phyloP scores from a whole-genome alignment of 2,329 filamentous ascomycete genomes.

The Cladobotryum protrusum region DNA sequence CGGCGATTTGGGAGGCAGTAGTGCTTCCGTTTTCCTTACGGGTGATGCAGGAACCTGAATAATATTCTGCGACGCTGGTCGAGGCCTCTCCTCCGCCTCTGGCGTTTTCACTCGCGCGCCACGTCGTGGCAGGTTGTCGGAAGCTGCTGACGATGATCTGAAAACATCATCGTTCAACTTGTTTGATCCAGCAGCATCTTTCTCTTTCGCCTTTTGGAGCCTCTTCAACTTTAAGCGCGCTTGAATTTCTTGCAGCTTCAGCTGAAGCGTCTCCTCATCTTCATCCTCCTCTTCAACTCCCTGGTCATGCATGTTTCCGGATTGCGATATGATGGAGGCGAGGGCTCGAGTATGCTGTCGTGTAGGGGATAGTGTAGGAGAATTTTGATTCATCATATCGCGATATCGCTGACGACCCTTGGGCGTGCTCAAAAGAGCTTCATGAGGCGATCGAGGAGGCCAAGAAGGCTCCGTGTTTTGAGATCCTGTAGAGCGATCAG shows the following conservation, averaged over 20 bases:
- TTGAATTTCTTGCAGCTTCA: constrained; percentile 84
- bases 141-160: constrained; percentile 19
- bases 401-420: constrained; percentile 71
- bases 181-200: constrained; percentile 14
- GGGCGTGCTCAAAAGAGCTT: constrained; percentile 62
- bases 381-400: constrained; percentile 58
- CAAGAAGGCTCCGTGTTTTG: constrained; percentile 48
- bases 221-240: constrained; percentile 83
- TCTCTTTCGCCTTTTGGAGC: constrained; percentile 54
- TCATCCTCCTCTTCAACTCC: constrained; percentile 55
- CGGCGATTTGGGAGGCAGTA: constrained; percentile 61
- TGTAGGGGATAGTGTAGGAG: constrained; percentile 61
- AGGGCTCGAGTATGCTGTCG: constrained; percentile 13
- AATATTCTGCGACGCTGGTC: constrained; percentile 21
- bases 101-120: constrained; percentile 22
- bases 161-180: constrained; percentile 17
- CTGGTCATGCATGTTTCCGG: constrained; percentile 28
- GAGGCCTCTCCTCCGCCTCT: constrained; percentile 16
- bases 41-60: constrained; percentile 73
- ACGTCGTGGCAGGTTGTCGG: constrained; percentile 15
- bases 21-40: constrained; percentile 52
- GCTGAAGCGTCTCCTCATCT: constrained; percentile 81
- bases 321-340: constrained; percentile 16
- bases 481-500: constrained; percentile 9
- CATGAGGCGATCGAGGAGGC: constrained; percentile 61